These are phyloP conservation scores for Cardamine occulta DNA, from an alignment of 345 rosid species.

Conservation along the genomic window DNA sequence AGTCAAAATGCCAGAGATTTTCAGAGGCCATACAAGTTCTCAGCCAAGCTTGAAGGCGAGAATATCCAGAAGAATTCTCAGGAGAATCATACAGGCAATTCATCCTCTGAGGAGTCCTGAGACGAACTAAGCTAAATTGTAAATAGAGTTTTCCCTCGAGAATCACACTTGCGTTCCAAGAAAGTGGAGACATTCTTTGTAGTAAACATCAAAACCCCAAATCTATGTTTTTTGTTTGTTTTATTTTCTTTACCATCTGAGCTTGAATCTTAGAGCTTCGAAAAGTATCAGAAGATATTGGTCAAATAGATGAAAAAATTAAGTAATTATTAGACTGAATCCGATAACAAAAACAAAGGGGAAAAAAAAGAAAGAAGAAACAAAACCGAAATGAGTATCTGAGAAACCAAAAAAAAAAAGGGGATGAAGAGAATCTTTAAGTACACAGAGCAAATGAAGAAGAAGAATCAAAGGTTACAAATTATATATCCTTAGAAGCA, in stretches of 20 bases:
- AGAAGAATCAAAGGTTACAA: conserved; percentile 28
- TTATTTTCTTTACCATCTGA: background rate
- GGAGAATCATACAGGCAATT: conserved; percentile 47
- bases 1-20: conserved; percentile 68
- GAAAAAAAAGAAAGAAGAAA: background rate
- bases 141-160: conserved; percentile 27
- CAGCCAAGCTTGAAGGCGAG: conserved; percentile 49
- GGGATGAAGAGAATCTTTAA: conserved; percentile 27
- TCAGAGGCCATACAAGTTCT: conserved; percentile 71
- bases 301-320: background rate
- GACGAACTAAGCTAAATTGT: conserved; percentile 15
- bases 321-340: conserved; percentile 32
- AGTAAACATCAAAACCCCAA: conserved; percentile 1
- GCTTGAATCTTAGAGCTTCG: background rate
- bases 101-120: conserved; percentile 68
- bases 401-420: conserved; percentile 17
- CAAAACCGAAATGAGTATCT: conserved; percentile 26
- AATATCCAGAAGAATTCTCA: conserved; percentile 41
- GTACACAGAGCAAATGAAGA: conserved; percentile 38
- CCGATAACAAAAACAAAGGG: background rate
- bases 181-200: conserved; percentile 21
- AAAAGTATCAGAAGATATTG: background rate
- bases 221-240: background rate
- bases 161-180: conserved; percentile 33
- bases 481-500: conserved; percentile 40